These are phyloP conservation scores for Cladophialophora chaetospira DNA, from an alignment of 2,329 filamentous ascomycete species.

Conservation along the genomic window DNA sequence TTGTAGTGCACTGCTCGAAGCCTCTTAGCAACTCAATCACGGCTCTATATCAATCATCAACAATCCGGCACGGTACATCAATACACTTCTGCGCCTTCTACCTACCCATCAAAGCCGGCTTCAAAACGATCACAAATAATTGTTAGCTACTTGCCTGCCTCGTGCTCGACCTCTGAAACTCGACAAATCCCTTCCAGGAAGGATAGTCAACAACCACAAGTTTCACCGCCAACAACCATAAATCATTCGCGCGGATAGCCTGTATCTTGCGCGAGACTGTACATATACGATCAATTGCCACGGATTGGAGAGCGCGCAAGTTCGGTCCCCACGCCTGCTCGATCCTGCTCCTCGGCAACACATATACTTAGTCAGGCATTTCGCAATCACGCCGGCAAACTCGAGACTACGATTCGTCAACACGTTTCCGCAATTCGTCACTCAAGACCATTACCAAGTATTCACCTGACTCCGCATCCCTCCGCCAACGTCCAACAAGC, in stretches of 20 bases:
- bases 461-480: conserved; percentile 18
- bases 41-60: conserved; percentile 15
- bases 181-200: no score
- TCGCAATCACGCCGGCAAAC: neutral
- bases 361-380: conserved; percentile 16
- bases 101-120: neutral
- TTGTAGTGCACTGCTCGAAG: neutral
- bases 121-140: neutral
- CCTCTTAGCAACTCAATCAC: neutral
- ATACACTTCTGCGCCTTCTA: conserved; percentile 4
- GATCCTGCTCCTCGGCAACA: neutral
- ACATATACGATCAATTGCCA: neutral
- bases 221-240: neutral
- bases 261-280: neutral
- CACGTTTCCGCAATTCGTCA: conserved; percentile 16
- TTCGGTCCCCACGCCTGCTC: conserved; percentile 3
- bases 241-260: neutral
- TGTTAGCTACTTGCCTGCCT: neutral
- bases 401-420: conserved; percentile 14
- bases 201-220: neutral
- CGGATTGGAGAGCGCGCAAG: neutral
- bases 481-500: conserved; percentile 12
- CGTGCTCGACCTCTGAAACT: neutral
- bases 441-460: neutral
- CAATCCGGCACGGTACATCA: conserved; percentile 1